Evolutionary conservation across 2,329 filamentous ascomycete species (phyloP).

Genomic region (Sporothrix brunneoviolacea): DNA sequence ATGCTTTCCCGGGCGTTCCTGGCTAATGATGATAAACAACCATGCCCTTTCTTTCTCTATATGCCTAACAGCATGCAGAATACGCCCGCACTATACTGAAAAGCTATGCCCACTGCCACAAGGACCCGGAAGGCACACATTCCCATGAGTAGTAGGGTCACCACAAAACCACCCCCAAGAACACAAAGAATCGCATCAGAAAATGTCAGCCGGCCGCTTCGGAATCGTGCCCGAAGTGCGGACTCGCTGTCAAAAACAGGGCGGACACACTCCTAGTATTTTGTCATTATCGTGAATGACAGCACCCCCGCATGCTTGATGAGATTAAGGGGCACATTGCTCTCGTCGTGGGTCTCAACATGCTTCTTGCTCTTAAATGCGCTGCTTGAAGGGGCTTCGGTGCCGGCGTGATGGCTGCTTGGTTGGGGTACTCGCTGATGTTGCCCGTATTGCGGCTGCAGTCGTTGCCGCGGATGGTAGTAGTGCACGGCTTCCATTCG

Average conservation of each 20-base stretch:
- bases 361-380: not conserved
- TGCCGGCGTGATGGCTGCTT: constrained; percentile 11
- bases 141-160: constrained; percentile 16
- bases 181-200: constrained; percentile 23
- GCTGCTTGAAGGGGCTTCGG: constrained; percentile 17
- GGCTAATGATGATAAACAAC: too few species aligned
- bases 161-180: constrained; percentile 24
- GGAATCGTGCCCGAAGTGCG: constrained; percentile 26
- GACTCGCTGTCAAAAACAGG: constrained; percentile 35
- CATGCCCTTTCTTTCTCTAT: too few species aligned
- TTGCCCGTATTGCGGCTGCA: not conserved
- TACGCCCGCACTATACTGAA: not conserved
- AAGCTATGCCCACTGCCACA: not conserved
- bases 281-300: constrained; percentile 13
- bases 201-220: constrained; percentile 21
- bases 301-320: constrained; percentile 13
- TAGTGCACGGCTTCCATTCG: not conserved
- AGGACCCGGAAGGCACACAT: constrained; percentile 22
- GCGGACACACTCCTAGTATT: constrained; percentile 31
- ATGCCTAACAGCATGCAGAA: not conserved
- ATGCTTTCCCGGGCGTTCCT: too few species aligned
- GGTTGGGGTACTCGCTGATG: not conserved
- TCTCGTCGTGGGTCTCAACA: not conserved
- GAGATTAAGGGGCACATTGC: not conserved
- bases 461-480: not conserved